Evolutionary conservation across 345 rosid species (phyloP), one percentile per base, ranked within the genome.

Genomic region (Abelmoschus esculentus): DNA sequence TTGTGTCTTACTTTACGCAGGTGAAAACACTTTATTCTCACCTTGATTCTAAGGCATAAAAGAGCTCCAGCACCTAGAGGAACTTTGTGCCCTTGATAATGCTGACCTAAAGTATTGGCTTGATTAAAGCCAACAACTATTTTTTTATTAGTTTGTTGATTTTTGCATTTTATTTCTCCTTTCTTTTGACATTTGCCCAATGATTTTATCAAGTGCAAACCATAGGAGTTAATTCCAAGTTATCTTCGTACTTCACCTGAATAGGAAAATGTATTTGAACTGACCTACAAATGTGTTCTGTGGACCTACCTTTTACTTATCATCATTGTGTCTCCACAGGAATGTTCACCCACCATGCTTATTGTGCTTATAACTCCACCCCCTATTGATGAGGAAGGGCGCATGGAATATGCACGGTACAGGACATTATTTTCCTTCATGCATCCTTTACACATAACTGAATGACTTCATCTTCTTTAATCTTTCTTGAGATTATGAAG

Each of bases 361-460:
- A 73, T 93, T 54, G 88, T 86, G 79, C 93, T 93, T 62, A 83
- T 93, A 52, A 82, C 97, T 69, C 97, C 97, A 59, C 96, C 98
- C 14, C 97, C 98, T 15, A 36, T 93, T 19, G 90, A 89, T 56
- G 96, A 83, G 79, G 81, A 77, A 63, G 89, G 92, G 28, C 89
- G 92, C 12, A 70, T 67, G 57, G 81, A 78, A 32, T 85, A 74
- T 83, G 98, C 92, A 55, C 73, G 73, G 97, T 93, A 81, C 40
- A 73, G 36, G 76, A 5, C 3, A 34, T 60, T 66, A 22, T 42
- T 77, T 58, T 29, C 61, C 28, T 62, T 58, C 32, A 42, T 59
- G 13, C 36, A 15, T 59, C 15, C 15, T 26, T 70, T 70, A 22
- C 22, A 40, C 32, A 38, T 62, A 22, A 10, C 49, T 18, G 11